phyloP scores from a whole-genome alignment of 2,329 filamentous ascomycete species.

The Penicillium sp. region DNA sequence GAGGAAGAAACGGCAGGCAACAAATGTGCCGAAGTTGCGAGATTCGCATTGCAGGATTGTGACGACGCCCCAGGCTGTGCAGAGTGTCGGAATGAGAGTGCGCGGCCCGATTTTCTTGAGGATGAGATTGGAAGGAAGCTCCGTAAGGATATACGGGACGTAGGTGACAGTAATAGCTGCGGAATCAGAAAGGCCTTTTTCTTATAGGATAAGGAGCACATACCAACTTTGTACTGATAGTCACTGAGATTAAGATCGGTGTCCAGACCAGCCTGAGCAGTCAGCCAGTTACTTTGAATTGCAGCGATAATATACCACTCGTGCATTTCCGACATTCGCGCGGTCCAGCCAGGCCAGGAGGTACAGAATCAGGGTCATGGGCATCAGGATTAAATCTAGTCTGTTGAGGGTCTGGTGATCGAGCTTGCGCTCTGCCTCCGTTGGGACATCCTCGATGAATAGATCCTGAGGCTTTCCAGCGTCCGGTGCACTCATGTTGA shows the following conservation, averaged over 20 bases:
- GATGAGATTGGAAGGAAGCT: conserved; percentile 25
- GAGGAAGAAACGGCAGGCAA: conserved; percentile 62
- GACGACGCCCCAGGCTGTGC: conserved; percentile 47
- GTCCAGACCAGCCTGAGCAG: conserved; percentile 19
- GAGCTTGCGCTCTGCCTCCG: conserved; percentile 16
- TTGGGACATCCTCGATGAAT: conserved; percentile 14
- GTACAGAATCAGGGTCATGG: conserved; percentile 24
- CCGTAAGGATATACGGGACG: conserved; percentile 22
- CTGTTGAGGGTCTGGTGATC: conserved; percentile 18
- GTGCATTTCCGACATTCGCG: conserved; percentile 24
- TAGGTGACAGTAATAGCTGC: conserved; percentile 24
- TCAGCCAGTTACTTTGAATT: not conserved
- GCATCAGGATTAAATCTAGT: conserved; percentile 22
- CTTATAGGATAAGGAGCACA: not conserved
- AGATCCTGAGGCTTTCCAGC: conserved; percentile 14
- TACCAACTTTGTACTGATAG: conserved; percentile 20
- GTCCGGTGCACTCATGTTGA: no score
- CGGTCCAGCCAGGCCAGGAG: conserved; percentile 24
- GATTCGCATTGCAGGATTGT: conserved; percentile 39
- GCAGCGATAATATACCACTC: conserved; percentile 14
- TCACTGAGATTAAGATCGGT: conserved; percentile 22
- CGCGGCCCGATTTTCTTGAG: conserved; percentile 31
- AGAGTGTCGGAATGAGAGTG: conserved; percentile 36
- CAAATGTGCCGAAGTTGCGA: conserved; percentile 25
- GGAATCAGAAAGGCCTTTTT: not conserved